Evolutionary conservation across 2,329 filamentous ascomycete species (phyloP).

Genomic region (Microdochium trichocladiopsis): DNA sequence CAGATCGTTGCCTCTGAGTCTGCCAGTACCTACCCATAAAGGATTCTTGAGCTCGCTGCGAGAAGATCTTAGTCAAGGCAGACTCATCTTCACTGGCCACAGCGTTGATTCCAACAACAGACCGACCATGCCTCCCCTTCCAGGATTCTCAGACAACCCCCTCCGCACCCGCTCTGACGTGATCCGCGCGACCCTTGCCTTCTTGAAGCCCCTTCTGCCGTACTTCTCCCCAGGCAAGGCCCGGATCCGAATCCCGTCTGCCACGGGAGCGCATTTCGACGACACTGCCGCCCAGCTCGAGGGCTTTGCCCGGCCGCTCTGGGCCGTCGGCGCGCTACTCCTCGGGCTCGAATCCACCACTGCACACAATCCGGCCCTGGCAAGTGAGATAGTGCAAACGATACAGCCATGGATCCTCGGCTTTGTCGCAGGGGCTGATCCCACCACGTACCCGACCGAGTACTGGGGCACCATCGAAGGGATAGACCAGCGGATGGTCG

Average conservation of each 20-base stretch:
- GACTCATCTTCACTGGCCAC: too few species aligned
- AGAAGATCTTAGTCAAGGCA: too few species aligned
- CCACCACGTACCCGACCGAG: constrained; percentile 16
- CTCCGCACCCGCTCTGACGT: constrained; percentile 26
- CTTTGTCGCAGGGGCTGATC: constrained; percentile 23
- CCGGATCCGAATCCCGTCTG: constrained; percentile 26
- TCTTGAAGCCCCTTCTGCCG: constrained; percentile 22
- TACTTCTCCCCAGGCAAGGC: constrained; percentile 26
- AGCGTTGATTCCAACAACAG: too few species aligned
- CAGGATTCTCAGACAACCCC: constrained; percentile 33
- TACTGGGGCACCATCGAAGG: constrained; percentile 41
- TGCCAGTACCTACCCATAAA: too few species aligned
- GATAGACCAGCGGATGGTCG: constrained; percentile 46
- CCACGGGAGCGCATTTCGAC: constrained; percentile 33
- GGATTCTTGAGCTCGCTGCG: too few species aligned
- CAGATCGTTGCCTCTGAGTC: too few species aligned
- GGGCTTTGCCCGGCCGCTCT: constrained; percentile 33
- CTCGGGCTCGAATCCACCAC: neutral
- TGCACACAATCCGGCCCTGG: neutral
- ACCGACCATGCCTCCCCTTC: constrained; percentile 23
- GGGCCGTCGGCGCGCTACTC: constrained; percentile 28
- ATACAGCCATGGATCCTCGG: constrained; percentile 21
- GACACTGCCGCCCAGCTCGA: constrained; percentile 37
- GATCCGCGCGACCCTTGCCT: constrained; percentile 21
- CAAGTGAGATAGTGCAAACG: neutral